Evolutionary conservation across 1,139 yeast species (phyloP).

Genomic region (Yamadazyma mexicana): DNA sequence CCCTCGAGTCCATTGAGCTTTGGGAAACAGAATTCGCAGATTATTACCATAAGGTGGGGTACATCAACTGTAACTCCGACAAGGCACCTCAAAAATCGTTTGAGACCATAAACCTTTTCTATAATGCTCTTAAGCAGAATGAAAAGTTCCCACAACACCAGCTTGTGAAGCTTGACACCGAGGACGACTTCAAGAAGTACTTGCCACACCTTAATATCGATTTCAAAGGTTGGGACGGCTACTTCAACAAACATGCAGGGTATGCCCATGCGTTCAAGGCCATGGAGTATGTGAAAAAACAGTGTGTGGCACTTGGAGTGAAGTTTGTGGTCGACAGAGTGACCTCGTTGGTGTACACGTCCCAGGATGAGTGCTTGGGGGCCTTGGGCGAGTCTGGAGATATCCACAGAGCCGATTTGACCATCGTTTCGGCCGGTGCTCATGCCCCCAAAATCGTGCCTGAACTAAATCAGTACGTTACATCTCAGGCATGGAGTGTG

Average conservation of each 20-base stretch:
- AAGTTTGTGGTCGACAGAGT: constrained; percentile 29
- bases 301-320: constrained; percentile 29
- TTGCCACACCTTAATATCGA: constrained; percentile 12
- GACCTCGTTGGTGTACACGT: constrained; percentile 17
- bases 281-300: constrained; percentile 18
- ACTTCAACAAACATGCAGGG: constrained; percentile 17
- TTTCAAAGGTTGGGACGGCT: constrained; percentile 17
- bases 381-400: constrained; percentile 13
- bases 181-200: constrained; percentile 11
- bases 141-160: constrained; percentile 9
- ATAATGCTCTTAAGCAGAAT: constrained; percentile 10
- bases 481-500: constrained; percentile 32
- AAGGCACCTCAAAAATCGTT: constrained; percentile 14
- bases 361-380: constrained; percentile 9
- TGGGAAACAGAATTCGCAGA: constrained; percentile 17
- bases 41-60: constrained; percentile 14
- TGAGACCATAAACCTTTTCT: constrained; percentile 8
- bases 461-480: constrained; percentile 26
- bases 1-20: constrained; percentile 15
- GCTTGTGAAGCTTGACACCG: constrained; percentile 7
- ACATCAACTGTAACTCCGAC: constrained; percentile 15
- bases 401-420: constrained; percentile 22
- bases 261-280: constrained; percentile 18
- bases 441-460: constrained; percentile 32
- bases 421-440: constrained; percentile 38